Evolutionary conservation across 768 basidiomycete genomes (phyloP), one percentile per base, ranked within the genome.

Genomic region (Suillus ampliporus): DNA sequence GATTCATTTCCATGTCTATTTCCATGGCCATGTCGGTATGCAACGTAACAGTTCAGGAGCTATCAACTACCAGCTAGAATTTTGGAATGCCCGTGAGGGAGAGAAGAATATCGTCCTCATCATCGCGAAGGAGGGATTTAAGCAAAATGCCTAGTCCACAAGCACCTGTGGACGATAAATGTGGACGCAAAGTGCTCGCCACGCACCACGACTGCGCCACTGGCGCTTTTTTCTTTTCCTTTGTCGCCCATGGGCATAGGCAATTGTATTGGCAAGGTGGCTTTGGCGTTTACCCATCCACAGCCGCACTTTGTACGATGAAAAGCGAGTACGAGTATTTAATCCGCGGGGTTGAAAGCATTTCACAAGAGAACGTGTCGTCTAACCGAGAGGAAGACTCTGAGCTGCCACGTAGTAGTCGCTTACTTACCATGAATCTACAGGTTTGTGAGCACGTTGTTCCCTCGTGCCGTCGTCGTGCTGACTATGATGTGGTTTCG

Each of bases 1-100:
- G 64, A 61, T 66, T 61, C 66, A 72, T 74, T 34, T 34, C 28
- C 19, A n/a, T 51, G 28, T n/a, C 28, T 19, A 31, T 10, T 44
- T 31, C 6, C 31, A 31, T 31, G 31, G 31, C 31, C 54, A 56
- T 40, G 38, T 40, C 37, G 17, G 54, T 40, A 40, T 56, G 17
- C 21, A 26, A 26, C 6, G 15, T 11, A 26, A 2, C 9, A 19
- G 38, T 17, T 23, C 1, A 21, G 53, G 15, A 58, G 13, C 6
- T 9, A 35, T 19, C 6, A 19, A n/a, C 13, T 19, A 26, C 47
- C 14, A 56, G 53, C 5, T 26, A 28, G 10, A 40, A 7, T 17
- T 28, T 26, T 19, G 4, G 11, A 40, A 13, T 19, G 54, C 5
- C 17, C 19, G 4, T 23, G 28, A 57, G 19, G n/a, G 28, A 11